Base-by-base conservation (phyloP, 1,284 basidiomycete species). In the Heterobasidion occidentale region DNA sequence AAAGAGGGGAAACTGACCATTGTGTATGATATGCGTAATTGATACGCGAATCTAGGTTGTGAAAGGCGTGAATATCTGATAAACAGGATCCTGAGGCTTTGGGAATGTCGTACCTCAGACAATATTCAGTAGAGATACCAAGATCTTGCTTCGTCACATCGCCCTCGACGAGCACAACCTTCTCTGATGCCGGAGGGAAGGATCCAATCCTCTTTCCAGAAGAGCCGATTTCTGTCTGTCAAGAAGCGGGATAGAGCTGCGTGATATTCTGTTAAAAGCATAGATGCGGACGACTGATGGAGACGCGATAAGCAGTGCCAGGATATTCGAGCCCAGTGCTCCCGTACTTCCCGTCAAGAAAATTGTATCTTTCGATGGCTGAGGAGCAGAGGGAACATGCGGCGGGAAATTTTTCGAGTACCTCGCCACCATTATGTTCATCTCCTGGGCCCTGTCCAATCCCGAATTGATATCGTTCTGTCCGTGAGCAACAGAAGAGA, bases 361-460 rank as follows among this genome's bases (percentile, higher is more conserved):
- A 11, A 48, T 11, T 5, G 27, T 33, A 17, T 48, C 46, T 33
- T 48, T 48, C 15, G n/a, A 7, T 17, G 46, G 46, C 46, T 15
- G n/a, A 14, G 46, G 73, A 63, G 59, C 71, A 70, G 34, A 73
- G 55, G 12, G 70, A 70, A 58, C 69, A 20, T 60, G 62, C 11
- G 27, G 44, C 14, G 67, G 66, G 56, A 67, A 68, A 27, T 56
- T 42, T n/a, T 46, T 20, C 19, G 57, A 63, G 54, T 64, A 67
- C 53, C 63, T 65, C 14, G 55, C 51, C 14, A 66, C 59, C 56
- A 68, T 54, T 2, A 44, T 45, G 15, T 57, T 12, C 55, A 68
- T 59, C 17, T 58, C 61, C 19, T 56, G 36, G 15, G 57, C 55
- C 33, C 57, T 52, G 52, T 12, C 38, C 38, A 27, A 12, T 3